phyloP scores from a whole-genome alignment of 345 rosid genomes.

The Bretschneidera sinensis region DNA sequence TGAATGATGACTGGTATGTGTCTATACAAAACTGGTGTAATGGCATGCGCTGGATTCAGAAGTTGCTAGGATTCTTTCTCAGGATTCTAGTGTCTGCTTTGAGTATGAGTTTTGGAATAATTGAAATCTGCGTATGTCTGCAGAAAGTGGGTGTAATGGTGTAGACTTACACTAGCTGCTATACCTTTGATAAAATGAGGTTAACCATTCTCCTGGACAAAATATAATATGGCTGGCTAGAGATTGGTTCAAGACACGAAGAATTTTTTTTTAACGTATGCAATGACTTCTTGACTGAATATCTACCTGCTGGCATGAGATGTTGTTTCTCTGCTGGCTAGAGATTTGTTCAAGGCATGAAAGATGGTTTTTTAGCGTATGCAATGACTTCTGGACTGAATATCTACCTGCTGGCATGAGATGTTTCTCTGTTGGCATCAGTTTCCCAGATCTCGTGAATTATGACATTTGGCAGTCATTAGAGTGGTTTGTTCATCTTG shows the following conservation, averaged over 20 bases:
- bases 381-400: background rate
- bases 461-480: no score
- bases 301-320: background rate
- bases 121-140: no score
- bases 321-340: background rate
- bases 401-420: background rate
- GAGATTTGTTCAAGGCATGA: background rate
- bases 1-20: background rate
- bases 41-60: background rate
- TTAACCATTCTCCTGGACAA: no score
- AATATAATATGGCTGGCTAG: no score
- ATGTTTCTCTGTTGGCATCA: no score
- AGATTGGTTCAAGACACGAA: background rate
- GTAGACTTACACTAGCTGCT: no score
- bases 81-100: background rate
- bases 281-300: background rate
- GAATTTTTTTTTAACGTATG: background rate
- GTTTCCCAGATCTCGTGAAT: no score
- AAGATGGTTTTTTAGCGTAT: no score
- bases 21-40: background rate
- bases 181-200: no score
- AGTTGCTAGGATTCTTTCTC: background rate
- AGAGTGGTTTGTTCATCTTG: background rate
- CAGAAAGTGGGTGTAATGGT: no score
- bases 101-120: no score